Conservation (phyloP, 305 asterid genomes). For the Solanum hybrid region DNA sequence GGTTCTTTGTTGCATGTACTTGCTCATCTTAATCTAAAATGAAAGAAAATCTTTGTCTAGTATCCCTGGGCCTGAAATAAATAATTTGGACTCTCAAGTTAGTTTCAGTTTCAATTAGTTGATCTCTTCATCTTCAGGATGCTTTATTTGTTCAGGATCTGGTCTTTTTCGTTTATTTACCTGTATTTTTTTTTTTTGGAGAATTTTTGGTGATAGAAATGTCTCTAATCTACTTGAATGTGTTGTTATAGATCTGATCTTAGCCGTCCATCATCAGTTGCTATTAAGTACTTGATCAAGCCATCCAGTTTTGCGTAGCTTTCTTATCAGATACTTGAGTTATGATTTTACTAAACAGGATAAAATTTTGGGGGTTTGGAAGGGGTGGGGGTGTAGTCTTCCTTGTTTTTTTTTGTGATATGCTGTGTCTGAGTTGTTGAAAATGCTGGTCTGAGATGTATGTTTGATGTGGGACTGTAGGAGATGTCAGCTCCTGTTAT, state of each 20-base stretch:
- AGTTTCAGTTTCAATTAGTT: background rate
- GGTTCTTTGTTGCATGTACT: background rate
- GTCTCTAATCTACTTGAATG: background rate
- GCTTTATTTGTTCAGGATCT: background rate
- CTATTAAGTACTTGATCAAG: background rate
- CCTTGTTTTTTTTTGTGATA: background rate
- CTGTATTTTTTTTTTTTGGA: background rate
- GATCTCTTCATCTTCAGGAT: background rate
- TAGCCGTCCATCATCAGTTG: background rate
- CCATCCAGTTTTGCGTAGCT: background rate
- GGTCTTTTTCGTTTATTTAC: background rate
- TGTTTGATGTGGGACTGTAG: constrained; percentile 26
- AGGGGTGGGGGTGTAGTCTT: background rate
- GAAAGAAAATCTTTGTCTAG: background rate
- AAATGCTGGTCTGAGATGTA: constrained; percentile 12
- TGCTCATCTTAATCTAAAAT: background rate
- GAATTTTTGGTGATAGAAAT: background rate
- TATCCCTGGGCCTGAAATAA: background rate
- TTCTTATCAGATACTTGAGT: background rate
- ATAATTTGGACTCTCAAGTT: background rate
- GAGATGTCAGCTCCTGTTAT: constrained; percentile 70
- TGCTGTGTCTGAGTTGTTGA: background rate
- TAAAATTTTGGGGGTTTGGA: background rate
- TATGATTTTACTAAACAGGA: background rate
- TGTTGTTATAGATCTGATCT: background rate